A percentile compares a stretch with the other conserved stretches of the same genome.
phyloP scores from a whole-genome alignment of 1,139 yeast species.

The Suhomyces kunorum region DNA sequence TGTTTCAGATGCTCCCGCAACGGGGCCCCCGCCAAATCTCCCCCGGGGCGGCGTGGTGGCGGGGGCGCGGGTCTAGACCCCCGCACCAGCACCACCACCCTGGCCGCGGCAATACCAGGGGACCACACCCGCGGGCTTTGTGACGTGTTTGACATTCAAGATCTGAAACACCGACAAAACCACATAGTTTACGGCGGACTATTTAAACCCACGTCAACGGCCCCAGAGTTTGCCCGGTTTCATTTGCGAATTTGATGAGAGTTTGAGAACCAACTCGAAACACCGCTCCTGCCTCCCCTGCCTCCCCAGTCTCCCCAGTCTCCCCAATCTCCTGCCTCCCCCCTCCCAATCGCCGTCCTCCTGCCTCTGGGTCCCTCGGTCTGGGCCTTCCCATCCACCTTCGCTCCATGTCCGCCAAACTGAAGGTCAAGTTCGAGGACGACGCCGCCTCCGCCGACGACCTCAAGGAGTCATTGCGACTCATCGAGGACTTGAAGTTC shows the following conservation, averaged over 20 bases:
- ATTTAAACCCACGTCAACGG: slow-evolving; percentile 14
- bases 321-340: background rate
- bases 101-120: slow-evolving; percentile 1
- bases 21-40: slow-evolving; percentile 5
- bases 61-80: slow-evolving; percentile 3
- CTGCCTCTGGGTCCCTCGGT: no score
- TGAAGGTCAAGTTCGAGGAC: slow-evolving; percentile 12
- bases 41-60: slow-evolving; percentile 4
- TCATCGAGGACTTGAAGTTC: slow-evolving; percentile 76
- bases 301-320: background rate
- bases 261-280: slow-evolving; percentile 13
- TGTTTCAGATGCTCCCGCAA: slow-evolving; percentile 14
- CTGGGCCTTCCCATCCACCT: slow-evolving; percentile 1
- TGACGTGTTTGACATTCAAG: slow-evolving; percentile 21
- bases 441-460: slow-evolving; percentile 21
- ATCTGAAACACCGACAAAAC: slow-evolving; percentile 20
- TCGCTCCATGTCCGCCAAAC: slow-evolving; percentile 12
- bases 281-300: slow-evolving; percentile 3
- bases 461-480: slow-evolving; percentile 54
- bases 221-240: slow-evolving; percentile 13
- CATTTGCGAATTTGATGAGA: slow-evolving; percentile 16
- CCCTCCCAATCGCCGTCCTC: background rate
- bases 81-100: slow-evolving; percentile 1
- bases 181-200: slow-evolving; percentile 15
- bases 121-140: slow-evolving; percentile 13